Percentiles rank a stretch among this genome's conserved stretches.
Conservation (phyloP, 1,284 basidiomycete genomes). For the Microbotryomycetes sp. region DNA sequence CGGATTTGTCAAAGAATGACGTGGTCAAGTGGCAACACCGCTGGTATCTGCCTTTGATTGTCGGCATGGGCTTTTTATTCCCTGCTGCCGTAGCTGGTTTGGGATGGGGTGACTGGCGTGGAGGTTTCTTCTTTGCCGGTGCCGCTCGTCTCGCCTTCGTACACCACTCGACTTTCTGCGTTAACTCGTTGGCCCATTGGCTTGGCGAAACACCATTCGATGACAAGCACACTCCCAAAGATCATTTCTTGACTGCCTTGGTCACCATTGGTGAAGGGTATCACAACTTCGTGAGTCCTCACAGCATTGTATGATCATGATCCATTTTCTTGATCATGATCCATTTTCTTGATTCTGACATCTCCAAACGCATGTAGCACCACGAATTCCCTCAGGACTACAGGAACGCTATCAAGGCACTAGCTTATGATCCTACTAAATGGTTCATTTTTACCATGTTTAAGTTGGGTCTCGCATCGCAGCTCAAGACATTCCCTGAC, state of each 20-base stretch:
- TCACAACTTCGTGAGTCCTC: slow-evolving; percentile 65
- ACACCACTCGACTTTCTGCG: slow-evolving; percentile 91
- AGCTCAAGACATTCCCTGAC: slow-evolving; percentile 86
- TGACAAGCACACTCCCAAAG: slow-evolving; percentile 71
- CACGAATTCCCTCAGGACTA: slow-evolving; percentile 55
- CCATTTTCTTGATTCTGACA: background rate
- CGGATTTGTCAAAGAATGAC: slow-evolving; percentile 68
- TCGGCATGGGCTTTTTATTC: slow-evolving; percentile 65
- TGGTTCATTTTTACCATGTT: slow-evolving; percentile 75
- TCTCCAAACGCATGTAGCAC: slow-evolving; percentile 22
- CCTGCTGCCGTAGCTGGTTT: slow-evolving; percentile 72
- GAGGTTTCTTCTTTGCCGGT: slow-evolving; percentile 82
- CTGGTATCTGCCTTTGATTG: slow-evolving; percentile 64
- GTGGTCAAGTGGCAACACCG: slow-evolving; percentile 83
- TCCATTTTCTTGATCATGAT: background rate
- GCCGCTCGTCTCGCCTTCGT: slow-evolving; percentile 75
- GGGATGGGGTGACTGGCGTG: slow-evolving; percentile 73
- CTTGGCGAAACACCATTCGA: slow-evolving; percentile 86
- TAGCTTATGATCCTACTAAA: slow-evolving; percentile 52
- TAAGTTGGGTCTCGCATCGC: slow-evolving; percentile 66
- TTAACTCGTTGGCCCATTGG: slow-evolving; percentile 93
- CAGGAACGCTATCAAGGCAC: slow-evolving; percentile 76
- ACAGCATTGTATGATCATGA: background rate
- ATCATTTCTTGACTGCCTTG: slow-evolving; percentile 66
- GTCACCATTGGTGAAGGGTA: slow-evolving; percentile 88